Evolutionary conservation across 164 flowering plant genomes (phyloP).

Genomic region (Paratinospora sagittata): DNA sequence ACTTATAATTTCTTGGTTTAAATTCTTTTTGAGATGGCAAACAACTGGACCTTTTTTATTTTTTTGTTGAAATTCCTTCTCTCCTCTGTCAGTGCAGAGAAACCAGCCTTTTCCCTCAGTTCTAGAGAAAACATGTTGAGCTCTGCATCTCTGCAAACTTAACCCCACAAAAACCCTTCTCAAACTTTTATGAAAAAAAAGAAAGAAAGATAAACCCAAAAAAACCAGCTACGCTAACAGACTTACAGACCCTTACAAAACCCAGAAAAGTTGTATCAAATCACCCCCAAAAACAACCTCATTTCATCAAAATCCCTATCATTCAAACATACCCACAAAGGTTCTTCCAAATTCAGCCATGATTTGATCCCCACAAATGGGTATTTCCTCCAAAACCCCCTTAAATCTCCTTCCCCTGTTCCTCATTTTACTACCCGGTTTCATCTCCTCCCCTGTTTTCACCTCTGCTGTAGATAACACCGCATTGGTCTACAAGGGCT

Average conservation of each 20-base stretch:
- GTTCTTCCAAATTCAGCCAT: conserved; percentile 22
- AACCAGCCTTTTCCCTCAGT: not conserved
- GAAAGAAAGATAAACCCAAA: no score
- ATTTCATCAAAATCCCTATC: no score
- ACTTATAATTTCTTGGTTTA: not conserved
- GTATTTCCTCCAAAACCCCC: conserved; percentile 22
- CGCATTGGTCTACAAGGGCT: conserved; percentile 74
- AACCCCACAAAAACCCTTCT: no score
- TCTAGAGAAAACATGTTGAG: not conserved
- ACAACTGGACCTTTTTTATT: not conserved
- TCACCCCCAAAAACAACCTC: no score
- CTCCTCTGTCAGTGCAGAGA: not conserved
- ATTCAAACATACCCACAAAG: no score
- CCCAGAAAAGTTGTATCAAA: no score
- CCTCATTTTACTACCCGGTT: conserved; percentile 13
- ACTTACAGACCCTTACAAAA: no score
- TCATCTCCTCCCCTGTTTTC: conserved; percentile 21
- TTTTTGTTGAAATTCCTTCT: not conserved
- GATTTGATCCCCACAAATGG: conserved; percentile 50
- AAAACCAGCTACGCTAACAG: not conserved
- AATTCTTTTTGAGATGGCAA: not conserved
- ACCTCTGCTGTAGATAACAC: conserved; percentile 42
- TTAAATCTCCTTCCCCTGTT: conserved; percentile 14
- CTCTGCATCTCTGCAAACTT: not conserved
- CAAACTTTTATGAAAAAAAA: no score